A percentile compares a stretch with the other conserved stretches of the same genome.
Evolutionary conservation across 306 rosid genomes (phyloP).

Genomic region (Inga oerstediana): DNA sequence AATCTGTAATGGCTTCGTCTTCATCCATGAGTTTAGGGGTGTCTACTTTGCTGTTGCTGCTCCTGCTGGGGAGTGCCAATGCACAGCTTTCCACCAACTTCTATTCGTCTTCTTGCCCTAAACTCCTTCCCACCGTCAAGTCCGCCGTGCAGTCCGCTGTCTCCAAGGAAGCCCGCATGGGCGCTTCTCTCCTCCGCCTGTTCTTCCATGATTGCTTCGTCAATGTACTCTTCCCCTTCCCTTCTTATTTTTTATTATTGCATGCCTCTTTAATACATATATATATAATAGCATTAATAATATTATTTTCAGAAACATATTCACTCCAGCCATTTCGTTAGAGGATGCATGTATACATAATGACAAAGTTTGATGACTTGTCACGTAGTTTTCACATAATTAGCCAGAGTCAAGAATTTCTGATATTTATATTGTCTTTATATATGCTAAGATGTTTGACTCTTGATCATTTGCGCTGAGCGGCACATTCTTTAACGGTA

Average conservation of each 20-base stretch:
- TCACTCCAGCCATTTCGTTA: not conserved
- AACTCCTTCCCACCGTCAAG: conserved; percentile 57
- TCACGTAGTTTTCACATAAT: not conserved
- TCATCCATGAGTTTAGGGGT: conserved; percentile 17
- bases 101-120: conserved; percentile 69
- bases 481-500: too few relatives aligned
- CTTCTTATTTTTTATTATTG: not conserved
- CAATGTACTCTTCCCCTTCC: conserved; percentile 45
- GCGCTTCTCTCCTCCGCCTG: conserved; percentile 90
- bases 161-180: conserved; percentile 73
- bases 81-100: conserved; percentile 75
- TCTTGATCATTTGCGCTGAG: not conserved
- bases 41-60: conserved; percentile 30
- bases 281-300: not conserved
- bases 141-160: conserved; percentile 64
- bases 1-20: conserved; percentile 35
- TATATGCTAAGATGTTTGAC: not conserved
- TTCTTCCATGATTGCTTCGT: conserved; percentile 92
- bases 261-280: not conserved
- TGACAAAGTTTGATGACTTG: not conserved
- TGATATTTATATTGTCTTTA: too few relatives aligned
- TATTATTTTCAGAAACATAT: not conserved
- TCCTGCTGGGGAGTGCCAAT: conserved; percentile 44
- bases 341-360: not conserved
- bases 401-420: not conserved